Conservation (phyloP, 1,284 basidiomycete genomes). For the Flammula alnicola region DNA sequence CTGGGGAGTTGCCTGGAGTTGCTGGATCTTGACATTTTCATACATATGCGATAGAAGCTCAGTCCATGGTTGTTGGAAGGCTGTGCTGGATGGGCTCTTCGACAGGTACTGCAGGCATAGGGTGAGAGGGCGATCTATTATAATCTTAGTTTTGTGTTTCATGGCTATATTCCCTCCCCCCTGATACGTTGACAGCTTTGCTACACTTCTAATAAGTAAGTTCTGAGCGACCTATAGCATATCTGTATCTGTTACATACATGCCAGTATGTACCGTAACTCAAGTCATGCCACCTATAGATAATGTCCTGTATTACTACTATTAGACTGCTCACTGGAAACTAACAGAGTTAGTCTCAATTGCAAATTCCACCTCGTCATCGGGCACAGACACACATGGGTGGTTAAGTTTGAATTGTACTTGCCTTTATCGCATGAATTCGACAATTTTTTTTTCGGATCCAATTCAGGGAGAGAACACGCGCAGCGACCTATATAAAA, state of each 20-base stretch:
- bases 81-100: slow-evolving; percentile 19
- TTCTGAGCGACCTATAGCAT: slow-evolving; percentile 1
- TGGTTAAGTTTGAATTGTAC: no score
- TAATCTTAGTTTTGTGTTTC: slow-evolving; percentile 22
- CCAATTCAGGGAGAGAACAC: no score
- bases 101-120: slow-evolving; percentile 19
- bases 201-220: slow-evolving; percentile 16
- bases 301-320: neutral
- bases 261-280: neutral
- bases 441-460: no score
- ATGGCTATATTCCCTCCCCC: slow-evolving; percentile 17
- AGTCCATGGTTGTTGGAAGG: slow-evolving; percentile 10
- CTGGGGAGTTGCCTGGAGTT: slow-evolving; percentile 14
- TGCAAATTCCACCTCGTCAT: slow-evolving; percentile 5
- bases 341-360: neutral
- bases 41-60: slow-evolving; percentile 13
- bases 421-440: no score
- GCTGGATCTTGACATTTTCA: slow-evolving; percentile 15
- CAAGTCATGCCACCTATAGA: neutral
- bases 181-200: slow-evolving; percentile 20
- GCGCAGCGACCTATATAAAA: no score
- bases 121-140: slow-evolving; percentile 17
- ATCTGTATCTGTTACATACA: neutral
- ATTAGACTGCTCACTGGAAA: neutral
- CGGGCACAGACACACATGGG: no score